Evolutionary conservation across 768 basidiomycete genomes (phyloP).

Genomic region (Boletus patriciae): DNA sequence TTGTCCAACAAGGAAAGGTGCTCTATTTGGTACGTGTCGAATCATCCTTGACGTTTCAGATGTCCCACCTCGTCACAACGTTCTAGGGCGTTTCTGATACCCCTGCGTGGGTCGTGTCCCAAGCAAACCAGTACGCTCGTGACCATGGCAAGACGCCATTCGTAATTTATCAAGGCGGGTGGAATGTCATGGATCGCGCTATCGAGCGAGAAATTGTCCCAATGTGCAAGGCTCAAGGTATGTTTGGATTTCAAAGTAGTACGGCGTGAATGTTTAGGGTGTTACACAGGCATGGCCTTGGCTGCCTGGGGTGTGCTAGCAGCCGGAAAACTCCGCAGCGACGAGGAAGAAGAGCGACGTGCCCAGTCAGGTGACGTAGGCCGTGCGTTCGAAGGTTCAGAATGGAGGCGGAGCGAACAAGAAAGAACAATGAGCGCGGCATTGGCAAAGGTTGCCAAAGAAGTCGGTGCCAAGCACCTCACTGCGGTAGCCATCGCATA

Average conservation of each 20-base stretch:
- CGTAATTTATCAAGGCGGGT: constrained; percentile 44
- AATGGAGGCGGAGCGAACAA: constrained; percentile 37
- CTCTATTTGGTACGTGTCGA: constrained; percentile 31
- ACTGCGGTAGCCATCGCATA: constrained; percentile 48
- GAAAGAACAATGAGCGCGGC: constrained; percentile 36
- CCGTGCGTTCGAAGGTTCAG: constrained; percentile 20
- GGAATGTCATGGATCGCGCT: constrained; percentile 37
- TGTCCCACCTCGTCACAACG: background rate
- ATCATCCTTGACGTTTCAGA: too few relatives aligned
- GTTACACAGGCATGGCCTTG: constrained; percentile 33
- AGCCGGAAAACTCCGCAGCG: constrained; percentile 27
- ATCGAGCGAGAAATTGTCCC: constrained; percentile 47
- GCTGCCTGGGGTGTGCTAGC: constrained; percentile 40
- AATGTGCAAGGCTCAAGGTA: constrained; percentile 18
- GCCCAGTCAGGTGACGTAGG: constrained; percentile 39
- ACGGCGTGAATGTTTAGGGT: too few relatives aligned
- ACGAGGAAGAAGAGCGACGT: constrained; percentile 32
- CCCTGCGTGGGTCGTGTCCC: constrained; percentile 43
- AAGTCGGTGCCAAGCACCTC: constrained; percentile 48
- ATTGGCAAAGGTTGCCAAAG: constrained; percentile 40
- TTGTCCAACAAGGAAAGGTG: constrained; percentile 41
- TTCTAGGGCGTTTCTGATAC: constrained; percentile 31
- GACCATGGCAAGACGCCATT: constrained; percentile 46
- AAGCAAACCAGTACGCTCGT: constrained; percentile 43
- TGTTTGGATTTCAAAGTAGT: too few relatives aligned